Percentiles rank a stretch among this genome's conserved stretches.
Conservation (phyloP, 2,329 filamentous ascomycete species). For the Ophiostoma quercus region DNA sequence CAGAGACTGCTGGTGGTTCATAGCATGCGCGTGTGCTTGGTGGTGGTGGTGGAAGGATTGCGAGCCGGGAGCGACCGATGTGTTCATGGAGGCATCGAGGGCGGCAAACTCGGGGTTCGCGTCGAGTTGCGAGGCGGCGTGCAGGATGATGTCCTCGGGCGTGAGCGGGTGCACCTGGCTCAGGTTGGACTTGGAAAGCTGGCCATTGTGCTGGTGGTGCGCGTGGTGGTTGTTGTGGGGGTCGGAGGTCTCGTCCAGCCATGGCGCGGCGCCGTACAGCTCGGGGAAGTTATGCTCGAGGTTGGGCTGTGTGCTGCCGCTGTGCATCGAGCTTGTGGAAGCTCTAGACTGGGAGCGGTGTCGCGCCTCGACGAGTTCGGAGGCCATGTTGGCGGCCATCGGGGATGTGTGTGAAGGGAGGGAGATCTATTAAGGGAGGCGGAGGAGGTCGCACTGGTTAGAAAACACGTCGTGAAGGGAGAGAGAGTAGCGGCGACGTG, state of each 20-base stretch:
- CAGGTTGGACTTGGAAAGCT: slow-evolving; percentile 31
- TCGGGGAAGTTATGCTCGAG: slow-evolving; percentile 47
- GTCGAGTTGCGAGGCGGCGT: slow-evolving; percentile 53
- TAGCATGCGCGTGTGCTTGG: slow-evolving; percentile 25
- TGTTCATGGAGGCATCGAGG: slow-evolving; percentile 48
- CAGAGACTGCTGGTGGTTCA: slow-evolving; percentile 49
- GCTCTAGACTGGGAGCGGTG: slow-evolving; percentile 51
- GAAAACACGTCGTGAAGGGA: slow-evolving; percentile 9
- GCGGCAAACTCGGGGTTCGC: slow-evolving; percentile 42
- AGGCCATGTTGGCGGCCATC: slow-evolving; percentile 30
- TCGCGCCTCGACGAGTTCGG: slow-evolving; percentile 38
- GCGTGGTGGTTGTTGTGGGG: slow-evolving; percentile 43
- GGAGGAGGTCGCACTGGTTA: slow-evolving; percentile 9
- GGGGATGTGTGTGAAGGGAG: slow-evolving; percentile 18
- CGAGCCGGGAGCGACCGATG: slow-evolving; percentile 41
- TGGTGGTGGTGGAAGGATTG: slow-evolving; percentile 41
- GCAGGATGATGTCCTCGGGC: slow-evolving; percentile 56
- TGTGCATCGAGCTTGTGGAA: slow-evolving; percentile 54
- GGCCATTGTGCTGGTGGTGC: slow-evolving; percentile 43
- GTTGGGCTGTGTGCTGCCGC: slow-evolving; percentile 47
- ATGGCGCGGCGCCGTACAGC: slow-evolving; percentile 45
- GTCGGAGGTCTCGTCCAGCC: slow-evolving; percentile 41
- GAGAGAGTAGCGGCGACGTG: neutral
- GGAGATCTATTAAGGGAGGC: slow-evolving; percentile 28
- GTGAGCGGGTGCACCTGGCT: slow-evolving; percentile 43